phyloP scores from a whole-genome alignment of 2,329 filamentous ascomycete species.

The Didymella glomerata region DNA sequence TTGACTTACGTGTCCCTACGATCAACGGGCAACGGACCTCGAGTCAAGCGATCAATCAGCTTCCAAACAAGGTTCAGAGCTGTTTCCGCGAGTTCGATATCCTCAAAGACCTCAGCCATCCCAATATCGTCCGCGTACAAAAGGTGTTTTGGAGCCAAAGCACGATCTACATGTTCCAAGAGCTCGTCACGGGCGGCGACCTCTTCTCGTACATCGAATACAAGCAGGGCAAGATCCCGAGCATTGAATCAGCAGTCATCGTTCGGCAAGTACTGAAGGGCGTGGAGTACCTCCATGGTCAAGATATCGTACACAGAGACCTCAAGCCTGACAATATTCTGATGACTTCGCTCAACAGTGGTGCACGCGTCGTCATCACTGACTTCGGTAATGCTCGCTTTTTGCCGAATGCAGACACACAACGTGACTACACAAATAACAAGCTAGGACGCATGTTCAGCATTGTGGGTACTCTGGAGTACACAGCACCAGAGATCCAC shows the following conservation, averaged over 20 bases:
- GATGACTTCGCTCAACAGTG: conserved; percentile 61
- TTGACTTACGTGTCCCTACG: conserved; percentile 13
- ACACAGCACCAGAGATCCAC: conserved; percentile 62
- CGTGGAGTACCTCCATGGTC: conserved; percentile 65
- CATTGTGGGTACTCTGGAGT: conserved; percentile 64
- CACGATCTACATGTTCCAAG: conserved; percentile 68
- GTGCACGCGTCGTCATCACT: conserved; percentile 64
- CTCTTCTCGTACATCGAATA: conserved; percentile 66
- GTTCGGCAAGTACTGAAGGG: conserved; percentile 65
- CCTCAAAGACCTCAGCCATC: conserved; percentile 63
- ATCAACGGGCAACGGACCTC: conserved; percentile 6
- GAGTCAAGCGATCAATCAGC: conserved; percentile 23
- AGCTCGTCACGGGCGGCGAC: conserved; percentile 67
- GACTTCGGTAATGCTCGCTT: conserved; percentile 67
- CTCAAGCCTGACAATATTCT: conserved; percentile 71
- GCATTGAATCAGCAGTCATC: conserved; percentile 63
- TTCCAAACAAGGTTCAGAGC: conserved; percentile 37
- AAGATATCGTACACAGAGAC: conserved; percentile 67
- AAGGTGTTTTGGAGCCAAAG: conserved; percentile 63
- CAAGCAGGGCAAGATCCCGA: conserved; percentile 57
- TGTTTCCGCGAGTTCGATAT: conserved; percentile 57
- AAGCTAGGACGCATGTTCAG: conserved; percentile 60
- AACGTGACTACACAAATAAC: conserved; percentile 1
- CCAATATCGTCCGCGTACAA: conserved; percentile 67
- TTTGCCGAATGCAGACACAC: conserved; percentile 33